These are phyloP conservation scores for Kwoniella sp. DNA, from an alignment of 768 basidiomycete genomes.

Conservation along the genomic window DNA sequence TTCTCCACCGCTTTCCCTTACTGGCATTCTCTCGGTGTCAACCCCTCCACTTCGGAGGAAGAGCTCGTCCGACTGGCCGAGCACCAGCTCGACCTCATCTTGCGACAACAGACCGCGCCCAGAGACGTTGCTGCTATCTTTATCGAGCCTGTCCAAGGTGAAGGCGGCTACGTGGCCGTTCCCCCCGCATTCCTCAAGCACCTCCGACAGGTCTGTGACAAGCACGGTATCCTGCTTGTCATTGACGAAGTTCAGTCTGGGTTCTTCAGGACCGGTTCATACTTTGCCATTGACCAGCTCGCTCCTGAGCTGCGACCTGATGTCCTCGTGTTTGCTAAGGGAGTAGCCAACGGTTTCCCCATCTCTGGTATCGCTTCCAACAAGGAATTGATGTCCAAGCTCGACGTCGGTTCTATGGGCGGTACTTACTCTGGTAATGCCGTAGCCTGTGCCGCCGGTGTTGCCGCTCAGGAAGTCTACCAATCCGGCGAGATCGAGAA, in stretches of 20 bases:
- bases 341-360: conserved; percentile 75
- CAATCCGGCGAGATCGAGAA: conserved; percentile 75
- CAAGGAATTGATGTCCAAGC: conserved; percentile 75
- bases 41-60: conserved; percentile 62
- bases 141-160: conserved; percentile 89
- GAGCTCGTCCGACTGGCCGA: conserved; percentile 68
- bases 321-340: conserved; percentile 86
- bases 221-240: conserved; percentile 74
- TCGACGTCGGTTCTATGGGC: conserved; percentile 44
- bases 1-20: conserved; percentile 83
- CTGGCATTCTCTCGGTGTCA: conserved; percentile 79
- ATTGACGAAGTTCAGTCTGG: conserved; percentile 69
- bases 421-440: conserved; percentile 73
- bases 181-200: conserved; percentile 77
- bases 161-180: conserved; percentile 92
- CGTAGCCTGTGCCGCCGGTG: conserved; percentile 86
- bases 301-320: conserved; percentile 75
- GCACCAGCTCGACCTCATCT: conserved; percentile 77
- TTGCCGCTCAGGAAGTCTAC: conserved; percentile 77
- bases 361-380: conserved; percentile 79
- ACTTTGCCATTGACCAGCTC: conserved; percentile 66
- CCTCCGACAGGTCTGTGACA: conserved; percentile 79
- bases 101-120: conserved; percentile 77
- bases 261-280: conserved; percentile 79
- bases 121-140: conserved; percentile 89